These are phyloP conservation scores for Tylopilus subfusipes DNA, from an alignment of 768 basidiomycete species.

Conservation along the genomic window DNA sequence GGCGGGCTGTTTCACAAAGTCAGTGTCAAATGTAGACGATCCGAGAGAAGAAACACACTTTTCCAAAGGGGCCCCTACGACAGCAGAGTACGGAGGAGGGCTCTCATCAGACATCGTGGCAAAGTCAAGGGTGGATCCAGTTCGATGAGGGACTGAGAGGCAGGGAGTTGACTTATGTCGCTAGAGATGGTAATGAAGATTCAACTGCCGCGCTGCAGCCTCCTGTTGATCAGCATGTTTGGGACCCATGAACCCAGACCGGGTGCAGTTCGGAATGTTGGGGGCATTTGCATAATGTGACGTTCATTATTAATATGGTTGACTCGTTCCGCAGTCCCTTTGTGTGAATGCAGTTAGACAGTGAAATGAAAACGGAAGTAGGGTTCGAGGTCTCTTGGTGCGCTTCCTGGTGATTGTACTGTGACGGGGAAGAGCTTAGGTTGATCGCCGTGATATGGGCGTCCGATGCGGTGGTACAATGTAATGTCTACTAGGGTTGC, in stretches of 20 bases:
- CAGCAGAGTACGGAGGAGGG: slow-evolving; percentile 21
- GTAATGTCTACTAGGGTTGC: too few relatives aligned
- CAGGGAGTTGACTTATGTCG: background rate
- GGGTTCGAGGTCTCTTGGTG: too few relatives aligned
- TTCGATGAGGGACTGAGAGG: background rate
- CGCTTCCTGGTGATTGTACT: too few relatives aligned
- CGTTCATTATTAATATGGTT: too few relatives aligned
- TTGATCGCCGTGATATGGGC: too few relatives aligned
- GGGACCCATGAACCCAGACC: background rate
- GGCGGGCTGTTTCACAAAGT: background rate
- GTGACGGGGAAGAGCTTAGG: too few relatives aligned
- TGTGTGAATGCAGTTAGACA: too few relatives aligned
- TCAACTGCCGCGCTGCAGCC: background rate
- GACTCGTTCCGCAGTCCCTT: too few relatives aligned
- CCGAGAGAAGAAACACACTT: background rate
- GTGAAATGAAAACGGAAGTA: too few relatives aligned
- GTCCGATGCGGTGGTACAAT: too few relatives aligned
- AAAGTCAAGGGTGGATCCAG: background rate
- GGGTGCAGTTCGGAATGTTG: background rate
- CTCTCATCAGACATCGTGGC: slow-evolving; percentile 6
- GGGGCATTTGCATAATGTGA: slow-evolving; percentile 11
- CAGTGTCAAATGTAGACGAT: background rate
- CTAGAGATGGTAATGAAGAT: background rate
- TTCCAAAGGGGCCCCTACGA: background rate
- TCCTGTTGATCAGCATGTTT: slow-evolving; percentile 1